These are phyloP conservation scores for Centrapalus pauciflorus DNA, from an alignment of 129 eudicot species.

Conservation along the genomic window DNA sequence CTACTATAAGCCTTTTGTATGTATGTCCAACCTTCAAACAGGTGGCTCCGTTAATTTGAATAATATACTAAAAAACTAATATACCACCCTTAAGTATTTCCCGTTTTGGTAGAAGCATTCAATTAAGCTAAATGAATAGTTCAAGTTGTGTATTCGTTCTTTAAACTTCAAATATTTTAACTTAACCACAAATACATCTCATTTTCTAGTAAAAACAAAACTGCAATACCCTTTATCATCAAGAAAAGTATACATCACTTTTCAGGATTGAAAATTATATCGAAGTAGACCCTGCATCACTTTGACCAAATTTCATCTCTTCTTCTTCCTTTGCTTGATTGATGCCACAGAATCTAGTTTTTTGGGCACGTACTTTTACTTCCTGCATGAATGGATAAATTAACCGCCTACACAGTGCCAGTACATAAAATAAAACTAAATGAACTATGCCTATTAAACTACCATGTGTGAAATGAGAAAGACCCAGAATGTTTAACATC, in stretches of 20 bases:
- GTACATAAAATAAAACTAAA: not conserved
- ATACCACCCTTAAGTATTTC: too few relatives aligned
- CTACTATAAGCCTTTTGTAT: too few relatives aligned
- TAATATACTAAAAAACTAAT: too few relatives aligned
- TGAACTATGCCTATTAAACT: too few relatives aligned
- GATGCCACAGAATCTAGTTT: constrained; percentile 1
- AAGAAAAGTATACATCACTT: constrained; percentile 1
- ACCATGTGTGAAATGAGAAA: too few relatives aligned
- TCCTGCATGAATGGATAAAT: constrained; percentile 10
- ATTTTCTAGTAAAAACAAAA: not conserved
- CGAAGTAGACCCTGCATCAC: not conserved
- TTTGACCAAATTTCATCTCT: not conserved
- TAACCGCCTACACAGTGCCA: not conserved
- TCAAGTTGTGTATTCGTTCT: too few relatives aligned
- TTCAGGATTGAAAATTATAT: not conserved
- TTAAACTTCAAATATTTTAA: too few relatives aligned
- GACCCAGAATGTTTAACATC: too few relatives aligned
- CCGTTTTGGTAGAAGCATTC: too few relatives aligned
- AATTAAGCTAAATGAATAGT: too few relatives aligned
- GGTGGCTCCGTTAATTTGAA: too few relatives aligned
- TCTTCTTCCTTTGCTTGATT: not conserved
- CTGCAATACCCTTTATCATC: not conserved
- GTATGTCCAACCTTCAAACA: too few relatives aligned
- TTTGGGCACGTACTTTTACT: constrained; percentile 1
- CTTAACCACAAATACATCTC: not conserved